Evolutionary conservation across 345 rosid species (phyloP).

Genomic region (Toxicodendron radicans): DNA sequence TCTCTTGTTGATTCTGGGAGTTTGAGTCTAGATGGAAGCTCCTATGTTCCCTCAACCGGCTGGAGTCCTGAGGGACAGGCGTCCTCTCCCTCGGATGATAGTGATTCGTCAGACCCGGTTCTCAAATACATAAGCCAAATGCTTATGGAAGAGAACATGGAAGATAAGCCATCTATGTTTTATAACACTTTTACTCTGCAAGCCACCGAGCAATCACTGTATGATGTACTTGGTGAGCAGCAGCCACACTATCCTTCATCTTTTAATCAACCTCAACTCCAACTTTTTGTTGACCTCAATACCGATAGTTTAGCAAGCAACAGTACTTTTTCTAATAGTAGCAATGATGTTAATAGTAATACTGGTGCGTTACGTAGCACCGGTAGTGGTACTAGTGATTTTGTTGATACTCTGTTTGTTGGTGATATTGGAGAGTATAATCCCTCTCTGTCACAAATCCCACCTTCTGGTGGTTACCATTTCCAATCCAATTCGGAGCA

Average conservation of each 20-base stretch:
- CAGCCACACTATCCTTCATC: constrained; percentile 21
- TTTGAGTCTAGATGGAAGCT: constrained; percentile 32
- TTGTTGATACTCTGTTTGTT: constrained; percentile 13
- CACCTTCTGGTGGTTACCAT: constrained; percentile 16
- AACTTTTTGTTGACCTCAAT: constrained; percentile 25
- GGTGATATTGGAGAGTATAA: constrained; percentile 16
- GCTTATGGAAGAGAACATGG: constrained; percentile 69
- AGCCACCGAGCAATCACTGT: constrained; percentile 57
- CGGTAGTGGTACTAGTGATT: constrained; percentile 24
- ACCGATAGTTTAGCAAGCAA: constrained; percentile 26
- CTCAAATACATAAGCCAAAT: constrained; percentile 55
- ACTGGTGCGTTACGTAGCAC: constrained; percentile 12
- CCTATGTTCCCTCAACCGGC: constrained; percentile 16
- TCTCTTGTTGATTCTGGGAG: constrained; percentile 21
- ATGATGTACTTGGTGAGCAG: constrained; percentile 44
- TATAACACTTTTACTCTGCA: constrained; percentile 54
- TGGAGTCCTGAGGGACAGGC: constrained; percentile 41
- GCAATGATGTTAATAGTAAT: constrained; percentile 34
- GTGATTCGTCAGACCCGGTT: constrained; percentile 47
- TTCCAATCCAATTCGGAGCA: constrained; percentile 18
- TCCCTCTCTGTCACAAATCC: constrained; percentile 12
- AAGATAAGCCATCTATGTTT: constrained; percentile 51
- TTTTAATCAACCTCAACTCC: constrained; percentile 21
- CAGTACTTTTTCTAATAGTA: constrained; percentile 24
- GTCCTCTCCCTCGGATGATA: constrained; percentile 42